Evolutionary conservation across 495 filamentous ascomycete genomes (phyloP).

Genomic region (Podospora tetraspora): DNA sequence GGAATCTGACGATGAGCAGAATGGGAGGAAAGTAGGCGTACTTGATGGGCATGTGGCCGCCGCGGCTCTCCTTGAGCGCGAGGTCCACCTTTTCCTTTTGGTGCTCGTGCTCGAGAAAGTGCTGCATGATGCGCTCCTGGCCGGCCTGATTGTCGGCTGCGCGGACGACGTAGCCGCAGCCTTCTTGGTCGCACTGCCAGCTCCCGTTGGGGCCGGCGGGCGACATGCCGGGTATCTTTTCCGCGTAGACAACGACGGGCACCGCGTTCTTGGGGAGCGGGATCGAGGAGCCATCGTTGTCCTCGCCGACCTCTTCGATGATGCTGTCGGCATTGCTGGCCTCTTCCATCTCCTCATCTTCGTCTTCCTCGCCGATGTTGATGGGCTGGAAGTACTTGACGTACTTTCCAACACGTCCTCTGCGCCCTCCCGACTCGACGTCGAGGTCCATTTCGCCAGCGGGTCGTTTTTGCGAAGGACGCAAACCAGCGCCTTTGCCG

Average conservation of each 20-base stretch:
- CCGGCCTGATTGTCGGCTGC: constrained; percentile 52
- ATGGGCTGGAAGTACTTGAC: constrained; percentile 29
- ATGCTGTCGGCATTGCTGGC: constrained; percentile 29
- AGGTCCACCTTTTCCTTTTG: constrained; percentile 52
- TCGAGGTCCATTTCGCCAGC: constrained; percentile 34
- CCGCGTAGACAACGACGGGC: constrained; percentile 38
- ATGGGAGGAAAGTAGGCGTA: constrained; percentile 37
- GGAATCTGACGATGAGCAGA: constrained; percentile 18
- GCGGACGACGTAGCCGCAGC: constrained; percentile 58
- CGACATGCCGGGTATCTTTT: constrained; percentile 40
- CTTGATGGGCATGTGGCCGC: constrained; percentile 53
- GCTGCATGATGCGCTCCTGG: constrained; percentile 56
- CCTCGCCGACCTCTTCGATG: constrained; percentile 29
- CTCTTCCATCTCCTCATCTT: constrained; percentile 18
- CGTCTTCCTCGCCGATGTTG: constrained; percentile 3
- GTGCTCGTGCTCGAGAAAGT: constrained; percentile 62
- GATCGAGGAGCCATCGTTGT: constrained; percentile 33
- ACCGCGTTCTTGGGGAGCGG: constrained; percentile 21
- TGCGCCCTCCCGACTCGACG: constrained; percentile 12
- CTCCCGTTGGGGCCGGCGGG: constrained; percentile 54
- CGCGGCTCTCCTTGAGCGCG: constrained; percentile 47
- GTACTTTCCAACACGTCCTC: constrained; percentile 18
- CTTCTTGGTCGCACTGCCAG: constrained; percentile 66
- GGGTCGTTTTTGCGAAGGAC: constrained; percentile 36
- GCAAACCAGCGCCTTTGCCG: constrained; percentile 34